Conservation (phyloP, 108 stramenopile species). For the Cyclotella baltica region DNA sequence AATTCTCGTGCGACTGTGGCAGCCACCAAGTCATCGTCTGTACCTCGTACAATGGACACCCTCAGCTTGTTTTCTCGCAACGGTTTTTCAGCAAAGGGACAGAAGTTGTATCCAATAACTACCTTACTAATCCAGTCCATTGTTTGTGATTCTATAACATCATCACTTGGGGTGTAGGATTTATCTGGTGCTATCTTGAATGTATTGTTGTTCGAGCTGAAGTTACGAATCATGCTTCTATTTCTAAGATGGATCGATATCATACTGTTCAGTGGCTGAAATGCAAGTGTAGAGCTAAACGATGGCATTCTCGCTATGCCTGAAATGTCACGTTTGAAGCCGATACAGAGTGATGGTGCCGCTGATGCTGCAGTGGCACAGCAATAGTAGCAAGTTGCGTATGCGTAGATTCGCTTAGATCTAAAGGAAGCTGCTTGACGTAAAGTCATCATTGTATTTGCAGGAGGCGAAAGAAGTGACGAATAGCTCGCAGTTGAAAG, state of each 20-base stretch:
- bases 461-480: no score
- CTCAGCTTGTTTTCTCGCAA: conserved; percentile 49
- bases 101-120: conserved; percentile 78
- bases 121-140: conserved; percentile 71
- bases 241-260: background rate
- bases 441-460: no score
- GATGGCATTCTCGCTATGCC: no score
- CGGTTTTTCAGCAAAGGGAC: conserved; percentile 84
- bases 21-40: conserved; percentile 58
- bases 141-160: conserved; percentile 51
- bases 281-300: no score
- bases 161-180: conserved; percentile 16
- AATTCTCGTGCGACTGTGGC: conserved; percentile 57
- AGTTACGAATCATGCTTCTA: background rate
- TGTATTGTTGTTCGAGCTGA: background rate
- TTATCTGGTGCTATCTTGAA: background rate
- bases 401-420: no score
- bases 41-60: conserved; percentile 59
- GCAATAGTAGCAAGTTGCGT: no score
- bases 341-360: no score
- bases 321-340: no score
- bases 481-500: no score
- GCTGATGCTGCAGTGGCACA: no score
- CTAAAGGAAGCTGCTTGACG: no score
- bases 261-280: no score